Evolutionary conservation across 805 yeast species (phyloP), one percentile per base, ranked within the genome.

Genomic region (Candida orba): DNA sequence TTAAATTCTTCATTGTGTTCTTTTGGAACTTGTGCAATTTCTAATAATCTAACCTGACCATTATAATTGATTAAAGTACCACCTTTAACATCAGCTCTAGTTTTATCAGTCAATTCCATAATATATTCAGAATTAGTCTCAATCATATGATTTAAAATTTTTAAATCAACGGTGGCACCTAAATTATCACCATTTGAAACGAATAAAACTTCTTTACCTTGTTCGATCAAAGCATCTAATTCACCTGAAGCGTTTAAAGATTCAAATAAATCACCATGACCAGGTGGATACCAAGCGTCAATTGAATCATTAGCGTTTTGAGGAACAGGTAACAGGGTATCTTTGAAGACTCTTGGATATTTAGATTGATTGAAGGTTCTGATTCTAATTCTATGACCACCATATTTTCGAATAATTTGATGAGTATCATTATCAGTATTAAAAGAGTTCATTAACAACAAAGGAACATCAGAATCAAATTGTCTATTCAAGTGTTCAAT

Each of bases 61-160:
- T 88, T 91, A 67, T 93, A 93, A 68, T 88, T 88, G 66, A 93
- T 90, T 66, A 93, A 78, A 53, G 98, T 93, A 73, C 98, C 99
- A 73, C 99, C 99, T 71, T 93, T 93, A 61, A 93, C 99, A 66
- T 93, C 99, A 31, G 99, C 99, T 68, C 98, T 83, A 41, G 99
- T 93, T 74, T 93, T 93, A 71, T 91, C 96, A 43, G 99, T 93
- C 66, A 93, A 79, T 71, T 93, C 99, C 99, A 93, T 93, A 55
- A 93, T 81, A 68, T 91, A 93, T 71, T 93, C 98, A 44, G 96
- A 80, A 45, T 82, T 82, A 31, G 95, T 76, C 60, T 86, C 93
- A 52, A 88, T 68, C 95, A 93, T 90, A 72, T 93, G 96, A 67
- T 83, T 79, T 60, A 93, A 75, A 53, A 93, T 88, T 64, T 82